Evolutionary conservation across 805 yeast species (phyloP).

Genomic region (Teunomyces atbi): DNA sequence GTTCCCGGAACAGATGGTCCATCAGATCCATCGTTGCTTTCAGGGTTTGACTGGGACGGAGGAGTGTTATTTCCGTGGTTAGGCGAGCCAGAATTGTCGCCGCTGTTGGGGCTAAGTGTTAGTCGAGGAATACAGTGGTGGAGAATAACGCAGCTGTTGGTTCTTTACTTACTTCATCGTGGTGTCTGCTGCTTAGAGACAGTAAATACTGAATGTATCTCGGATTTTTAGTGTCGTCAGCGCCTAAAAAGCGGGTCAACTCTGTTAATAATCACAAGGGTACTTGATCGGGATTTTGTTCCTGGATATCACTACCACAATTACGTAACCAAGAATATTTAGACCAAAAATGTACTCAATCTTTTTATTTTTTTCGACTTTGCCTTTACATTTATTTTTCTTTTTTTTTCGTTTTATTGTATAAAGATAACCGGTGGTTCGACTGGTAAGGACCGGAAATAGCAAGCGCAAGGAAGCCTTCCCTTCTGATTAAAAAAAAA

Average conservation of each 20-base stretch:
- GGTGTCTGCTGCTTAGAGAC: not conserved
- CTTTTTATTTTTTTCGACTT: not conserved
- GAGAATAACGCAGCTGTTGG: no score
- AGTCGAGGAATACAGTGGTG: not conserved
- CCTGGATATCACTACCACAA: not conserved
- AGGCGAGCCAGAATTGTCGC: not conserved
- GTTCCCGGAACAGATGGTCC: not conserved
- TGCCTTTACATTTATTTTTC: not conserved
- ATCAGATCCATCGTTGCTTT: not conserved
- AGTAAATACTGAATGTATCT: not conserved
- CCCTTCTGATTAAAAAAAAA: not conserved
- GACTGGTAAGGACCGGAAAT: no score
- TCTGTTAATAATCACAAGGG: slow-evolving; percentile 1
- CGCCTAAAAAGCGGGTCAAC: not conserved
- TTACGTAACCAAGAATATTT: not conserved
- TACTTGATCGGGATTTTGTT: not conserved
- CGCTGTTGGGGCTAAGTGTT: not conserved
- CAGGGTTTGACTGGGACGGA: not conserved
- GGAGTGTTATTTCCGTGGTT: not conserved
- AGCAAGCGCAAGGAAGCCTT: no score
- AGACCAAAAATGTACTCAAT: no score
- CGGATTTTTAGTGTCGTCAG: not conserved
- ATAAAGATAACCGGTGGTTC: no score
- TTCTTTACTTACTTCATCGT: not conserved
- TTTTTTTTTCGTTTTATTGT: not conserved